Base-by-base conservation (phyloP, 1,284 basidiomycete genomes). In the Entoloma clypeatum region DNA sequence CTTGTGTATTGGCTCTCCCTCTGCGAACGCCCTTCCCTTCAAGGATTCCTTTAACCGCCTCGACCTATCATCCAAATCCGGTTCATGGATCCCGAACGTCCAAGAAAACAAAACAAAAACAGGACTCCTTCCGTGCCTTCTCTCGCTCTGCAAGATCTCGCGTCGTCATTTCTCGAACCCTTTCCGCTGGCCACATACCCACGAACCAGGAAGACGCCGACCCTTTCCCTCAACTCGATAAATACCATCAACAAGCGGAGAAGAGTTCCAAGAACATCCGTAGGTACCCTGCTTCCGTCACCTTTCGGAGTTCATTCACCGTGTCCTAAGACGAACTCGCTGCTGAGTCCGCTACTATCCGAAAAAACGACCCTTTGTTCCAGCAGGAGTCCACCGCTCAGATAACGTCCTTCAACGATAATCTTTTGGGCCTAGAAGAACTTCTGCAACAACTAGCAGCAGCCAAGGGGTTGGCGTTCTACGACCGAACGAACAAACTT, bases 401-500 rank as follows among this genome's bases (percentile, higher is more conserved):
- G 26, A 50, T 76, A n/a, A 58, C 58, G 7, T 58, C 51, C 7
- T 79, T 72, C 53, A 58, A 67, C 29, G 48, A 47, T 22, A 68
- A 68, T 49, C 52, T 75, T 32, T 49, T 52, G 3, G 62, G 56
- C 9, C 67, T 75, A 47, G 60, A 68, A 43, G 52, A 40, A 33
- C 50, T 60, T 31, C 60, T 76, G 24, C 57, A 43, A 7, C 51
- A 63, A 25, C 57, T 71, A 10, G 61, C 56, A 14, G 56, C 63
- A 7, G 67, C 72, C 50, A 74, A 74, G 43, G 77, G 79, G 10
- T 63, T 77, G 24, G 71, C 62, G n/a, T 67, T 75, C 60, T 79
- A 75, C 53, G 68, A 82, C 54, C 41, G 44, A 3, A 55, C 54
- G 17, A 62, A 72, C 49, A 54, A 61, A 16, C 25, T 79, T 3